These are phyloP conservation scores for Elasticomyces elasticus DNA, from an alignment of 495 filamentous ascomycete genomes.

Conservation along the genomic window DNA sequence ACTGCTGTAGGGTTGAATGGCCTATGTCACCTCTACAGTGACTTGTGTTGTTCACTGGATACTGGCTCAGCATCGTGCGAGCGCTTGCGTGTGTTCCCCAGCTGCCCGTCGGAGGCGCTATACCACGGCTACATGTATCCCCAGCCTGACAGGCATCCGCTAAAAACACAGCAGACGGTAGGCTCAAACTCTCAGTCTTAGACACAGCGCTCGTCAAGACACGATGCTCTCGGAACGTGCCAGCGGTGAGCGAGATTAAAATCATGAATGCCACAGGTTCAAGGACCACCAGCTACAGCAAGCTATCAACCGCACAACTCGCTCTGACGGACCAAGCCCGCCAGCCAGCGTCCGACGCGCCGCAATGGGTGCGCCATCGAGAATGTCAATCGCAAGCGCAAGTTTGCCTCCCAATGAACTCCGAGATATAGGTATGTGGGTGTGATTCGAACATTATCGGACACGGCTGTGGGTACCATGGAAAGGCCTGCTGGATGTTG, in stretches of 20 bases:
- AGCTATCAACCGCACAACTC: not conserved
- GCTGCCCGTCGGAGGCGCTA: no score
- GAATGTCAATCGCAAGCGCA: not conserved
- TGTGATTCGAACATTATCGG: not conserved
- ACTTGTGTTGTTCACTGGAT: no score
- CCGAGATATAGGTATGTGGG: not conserved
- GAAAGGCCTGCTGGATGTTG: not conserved
- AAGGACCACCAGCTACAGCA: not conserved
- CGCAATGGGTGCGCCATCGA: not conserved
- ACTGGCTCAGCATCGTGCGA: no score
- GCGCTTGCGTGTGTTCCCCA: no score
- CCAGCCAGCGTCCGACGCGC: not conserved
- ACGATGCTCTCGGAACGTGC: no score
- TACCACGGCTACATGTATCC: no score
- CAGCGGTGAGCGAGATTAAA: not conserved
- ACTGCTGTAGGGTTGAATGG: no score
- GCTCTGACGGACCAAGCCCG: not conserved
- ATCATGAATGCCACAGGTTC: not conserved
- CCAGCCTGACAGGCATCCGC: no score
- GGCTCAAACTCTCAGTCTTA: no score
- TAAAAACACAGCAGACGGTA: no score
- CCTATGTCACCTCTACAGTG: no score
- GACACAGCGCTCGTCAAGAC: no score
- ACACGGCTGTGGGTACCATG: not conserved
- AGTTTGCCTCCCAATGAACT: not conserved